Conservation (phyloP, 208 protist genomes). For the Blechomonas ayalai region DNA sequence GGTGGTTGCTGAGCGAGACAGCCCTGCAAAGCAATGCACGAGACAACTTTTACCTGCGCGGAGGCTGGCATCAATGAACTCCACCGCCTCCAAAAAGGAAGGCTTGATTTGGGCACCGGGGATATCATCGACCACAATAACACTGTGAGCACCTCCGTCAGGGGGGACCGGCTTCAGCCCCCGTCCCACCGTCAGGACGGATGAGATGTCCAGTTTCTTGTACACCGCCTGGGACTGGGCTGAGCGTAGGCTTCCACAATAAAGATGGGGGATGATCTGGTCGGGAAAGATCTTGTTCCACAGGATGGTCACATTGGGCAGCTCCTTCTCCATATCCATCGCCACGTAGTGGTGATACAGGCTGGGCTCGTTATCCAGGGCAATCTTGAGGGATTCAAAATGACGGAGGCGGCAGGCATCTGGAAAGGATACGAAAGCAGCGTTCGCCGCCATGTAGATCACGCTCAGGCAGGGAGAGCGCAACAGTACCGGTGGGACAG, state of each 20-base stretch:
- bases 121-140: conserved; percentile 83
- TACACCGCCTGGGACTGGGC: conserved; percentile 86
- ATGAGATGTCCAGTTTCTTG: conserved; percentile 67
- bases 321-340: conserved; percentile 32
- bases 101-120: conserved; percentile 63
- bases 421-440: conserved; percentile 49
- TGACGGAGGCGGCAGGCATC: conserved; percentile 20
- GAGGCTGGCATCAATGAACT: conserved; percentile 78
- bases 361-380: conserved; percentile 80
- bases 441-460: conserved; percentile 76
- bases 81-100: conserved; percentile 68
- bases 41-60: conserved; percentile 44
- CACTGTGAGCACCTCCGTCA: conserved; percentile 53
- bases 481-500: too few species aligned
- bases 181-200: conserved; percentile 78
- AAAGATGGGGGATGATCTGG: conserved; percentile 70
- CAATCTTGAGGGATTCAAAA: conserved; percentile 57
- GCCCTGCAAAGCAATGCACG: conserved; percentile 88
- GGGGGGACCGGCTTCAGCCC: conserved; percentile 58
- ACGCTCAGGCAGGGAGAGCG: conserved; percentile 37
- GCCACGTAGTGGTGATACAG: conserved; percentile 56
- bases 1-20: conserved; percentile 84
- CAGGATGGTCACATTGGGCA: conserved; percentile 68
- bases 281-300: conserved; percentile 92
- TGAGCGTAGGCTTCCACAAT: conserved; percentile 76